Evolutionary conservation across 352 stramenopile species (phyloP).

Genomic region (Globisporangium recalcitrans): DNA sequence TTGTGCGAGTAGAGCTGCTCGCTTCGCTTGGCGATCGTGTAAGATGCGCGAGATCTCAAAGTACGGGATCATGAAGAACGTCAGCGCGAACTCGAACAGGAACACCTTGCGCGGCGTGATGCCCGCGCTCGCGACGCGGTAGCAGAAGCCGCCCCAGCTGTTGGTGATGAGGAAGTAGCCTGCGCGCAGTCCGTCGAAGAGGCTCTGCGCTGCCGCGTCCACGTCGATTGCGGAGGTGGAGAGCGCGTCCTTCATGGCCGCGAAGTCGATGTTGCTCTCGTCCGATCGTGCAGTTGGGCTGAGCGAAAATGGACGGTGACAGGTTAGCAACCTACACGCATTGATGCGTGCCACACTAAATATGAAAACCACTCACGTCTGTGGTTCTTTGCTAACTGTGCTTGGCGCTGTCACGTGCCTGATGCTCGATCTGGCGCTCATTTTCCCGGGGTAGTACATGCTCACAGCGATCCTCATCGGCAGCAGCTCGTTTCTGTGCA

Average conservation of each 20-base stretch:
- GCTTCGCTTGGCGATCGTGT: not conserved
- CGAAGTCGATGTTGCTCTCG: conserved; percentile 5
- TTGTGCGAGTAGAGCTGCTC: not conserved
- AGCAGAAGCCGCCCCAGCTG: conserved; percentile 10
- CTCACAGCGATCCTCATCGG: conserved; percentile 10
- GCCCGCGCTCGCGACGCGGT: conserved; percentile 6
- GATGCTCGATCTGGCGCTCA: not conserved
- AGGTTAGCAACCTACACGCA: not conserved
- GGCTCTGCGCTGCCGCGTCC: conserved; percentile 5
- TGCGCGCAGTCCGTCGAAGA: conserved; percentile 6
- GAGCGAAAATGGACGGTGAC: not conserved
- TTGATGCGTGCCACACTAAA: not conserved
- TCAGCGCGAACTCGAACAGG: conserved; percentile 4
- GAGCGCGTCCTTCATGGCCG: conserved; percentile 4
- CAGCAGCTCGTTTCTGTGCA: conserved; percentile 10
- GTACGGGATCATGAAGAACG: conserved; percentile 8
- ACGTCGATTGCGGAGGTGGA: not conserved
- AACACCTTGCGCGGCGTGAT: conserved; percentile 11
- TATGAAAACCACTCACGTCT: not conserved
- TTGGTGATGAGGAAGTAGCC: conserved; percentile 15
- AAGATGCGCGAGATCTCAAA: conserved; percentile 8
- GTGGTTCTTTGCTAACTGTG: not conserved
- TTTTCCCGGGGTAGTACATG: conserved; percentile 12
- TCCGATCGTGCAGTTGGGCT: not conserved
- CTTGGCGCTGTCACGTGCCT: not conserved